These are phyloP conservation scores for Ocimum tenuiflorum DNA, from an alignment of 257 asterid species.

Conservation along the genomic window DNA sequence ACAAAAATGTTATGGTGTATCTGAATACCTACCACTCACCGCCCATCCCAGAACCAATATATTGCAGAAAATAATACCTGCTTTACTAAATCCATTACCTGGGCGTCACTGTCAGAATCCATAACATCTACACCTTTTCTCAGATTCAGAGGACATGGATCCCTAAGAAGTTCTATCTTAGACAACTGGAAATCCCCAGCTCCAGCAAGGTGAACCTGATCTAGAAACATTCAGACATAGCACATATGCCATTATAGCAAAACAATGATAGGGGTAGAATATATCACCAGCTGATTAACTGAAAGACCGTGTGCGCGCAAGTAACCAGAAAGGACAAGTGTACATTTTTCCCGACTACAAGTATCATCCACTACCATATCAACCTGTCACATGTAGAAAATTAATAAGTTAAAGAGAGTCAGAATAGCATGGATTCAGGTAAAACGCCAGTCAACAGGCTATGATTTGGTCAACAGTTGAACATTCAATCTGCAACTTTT, in stretches of 20 bases:
- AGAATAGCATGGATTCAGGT: background rate
- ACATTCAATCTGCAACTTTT: background rate
- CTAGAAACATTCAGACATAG: conserved; percentile 29
- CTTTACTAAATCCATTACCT: conserved; percentile 32
- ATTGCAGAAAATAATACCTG: background rate
- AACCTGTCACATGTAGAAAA: conserved; percentile 38
- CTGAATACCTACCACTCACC: background rate
- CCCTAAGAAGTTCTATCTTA: conserved; percentile 77
- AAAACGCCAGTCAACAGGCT: background rate
- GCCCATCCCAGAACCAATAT: background rate
- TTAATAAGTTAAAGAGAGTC: conserved; percentile 1
- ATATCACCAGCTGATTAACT: conserved; percentile 79
- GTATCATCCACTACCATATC: conserved; percentile 47
- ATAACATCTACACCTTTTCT: conserved; percentile 58
- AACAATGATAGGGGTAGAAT: conserved; percentile 22
- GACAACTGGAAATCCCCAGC: conserved; percentile 92
- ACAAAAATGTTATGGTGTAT: background rate
- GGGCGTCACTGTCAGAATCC: conserved; percentile 59
- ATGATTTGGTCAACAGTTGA: background rate
- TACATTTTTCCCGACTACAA: conserved; percentile 45
- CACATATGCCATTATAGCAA: conserved; percentile 6
- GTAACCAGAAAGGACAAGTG: conserved; percentile 81
- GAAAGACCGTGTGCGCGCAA: conserved; percentile 69
- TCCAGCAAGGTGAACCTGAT: conserved; percentile 93
- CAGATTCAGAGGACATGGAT: conserved; percentile 61